Evolutionary conservation across 768 basidiomycete species (phyloP).

Genomic region (Mycena chlorophos): DNA sequence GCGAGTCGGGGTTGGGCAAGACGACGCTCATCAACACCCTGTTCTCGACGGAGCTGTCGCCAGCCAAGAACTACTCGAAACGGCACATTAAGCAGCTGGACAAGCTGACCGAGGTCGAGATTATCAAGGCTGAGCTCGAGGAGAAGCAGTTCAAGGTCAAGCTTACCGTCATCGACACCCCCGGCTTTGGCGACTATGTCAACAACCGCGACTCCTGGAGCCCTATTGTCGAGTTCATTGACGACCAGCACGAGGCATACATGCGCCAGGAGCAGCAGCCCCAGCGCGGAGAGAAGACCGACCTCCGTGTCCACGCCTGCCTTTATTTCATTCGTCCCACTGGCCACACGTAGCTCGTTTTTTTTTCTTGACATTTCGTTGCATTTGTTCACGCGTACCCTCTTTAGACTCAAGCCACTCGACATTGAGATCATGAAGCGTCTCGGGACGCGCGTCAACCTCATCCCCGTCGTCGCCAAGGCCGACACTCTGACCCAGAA

Average conservation of each 20-base stretch:
- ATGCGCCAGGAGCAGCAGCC: slow-evolving; percentile 99
- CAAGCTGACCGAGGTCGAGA: slow-evolving; percentile 97
- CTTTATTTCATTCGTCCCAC: slow-evolving; percentile 96
- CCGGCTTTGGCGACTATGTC: slow-evolving; percentile 99
- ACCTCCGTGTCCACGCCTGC: slow-evolving; percentile 94
- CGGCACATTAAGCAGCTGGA: slow-evolving; percentile 96
- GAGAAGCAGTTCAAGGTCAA: slow-evolving; percentile 99
- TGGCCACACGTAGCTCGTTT: slow-evolving; percentile 82
- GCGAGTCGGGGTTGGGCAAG: slow-evolving; percentile 97
- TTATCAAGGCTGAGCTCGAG: slow-evolving; percentile 99
- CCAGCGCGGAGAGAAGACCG: slow-evolving; percentile 90
- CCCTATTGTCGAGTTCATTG: slow-evolving; percentile 97
- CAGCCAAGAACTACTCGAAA: slow-evolving; percentile 83
- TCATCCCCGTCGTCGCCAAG: slow-evolving; percentile 97
- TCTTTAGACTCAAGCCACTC: slow-evolving; percentile 81
- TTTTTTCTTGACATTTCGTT: slow-evolving; percentile 4
- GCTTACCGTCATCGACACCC: slow-evolving; percentile 97
- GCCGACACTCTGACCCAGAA: slow-evolving; percentile 96
- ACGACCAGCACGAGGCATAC: slow-evolving; percentile 92
- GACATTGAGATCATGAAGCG: slow-evolving; percentile 99
- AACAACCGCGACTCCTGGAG: slow-evolving; percentile 99
- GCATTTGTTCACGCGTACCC: slow-evolving; percentile 9
- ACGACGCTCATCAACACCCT: slow-evolving; percentile 98
- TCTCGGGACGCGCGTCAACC: slow-evolving; percentile 94
- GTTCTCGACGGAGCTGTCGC: slow-evolving; percentile 95